Evolutionary conservation across 2,329 filamentous ascomycete species (phyloP), one percentile per base, ranked within the genome.

Genomic region (Pyricularia grisea): DNA sequence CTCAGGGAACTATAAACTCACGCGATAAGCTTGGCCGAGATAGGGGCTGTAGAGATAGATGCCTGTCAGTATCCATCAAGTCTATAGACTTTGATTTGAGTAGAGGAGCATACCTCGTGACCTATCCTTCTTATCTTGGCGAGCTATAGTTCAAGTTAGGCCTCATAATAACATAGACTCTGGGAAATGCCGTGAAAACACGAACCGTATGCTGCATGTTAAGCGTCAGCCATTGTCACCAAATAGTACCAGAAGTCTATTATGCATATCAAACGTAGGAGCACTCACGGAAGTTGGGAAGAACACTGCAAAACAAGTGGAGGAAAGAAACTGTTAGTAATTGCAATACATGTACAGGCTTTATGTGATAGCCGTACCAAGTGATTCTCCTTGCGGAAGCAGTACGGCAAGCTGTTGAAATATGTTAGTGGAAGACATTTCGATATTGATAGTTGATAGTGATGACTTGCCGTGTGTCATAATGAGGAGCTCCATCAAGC

Each of bases 131-230:
- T 98, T 98, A 80, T 98, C 95, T 81, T 98, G 94, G 67, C 94
- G 89, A 17, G 94, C 94, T 77, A 98, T 98, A 31, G 94, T 94
- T 81, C 97, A 98, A 81, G 97, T 97, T 73, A 94, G 94, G 10
- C 72, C 71, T 58, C 71, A 70, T 31, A 71, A 70, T 31, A 71
- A 70, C n/a, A 1, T n/a, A 25, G 11, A 28, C 27, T n/a, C 23
- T 7, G 3, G 61, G 28, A 28, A 12, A 17, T 36, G n/a, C 2
- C 27, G 20, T n/a, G 17, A 30, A n/a, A 14, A 3, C 30, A 68
- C 67, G 60, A 64, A 68, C 67, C 67, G 27, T 68, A 68, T n/a
- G 67, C 67, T 68, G n/a, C 33, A 36, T 50, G 12, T 2, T 31
- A 25, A 55, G 42, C 14, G 60, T 68, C 11, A 68, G 67, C 27